phyloP scores from a whole-genome alignment of 371 early-diverging fungal genomes.

The Mortierella sp. region DNA sequence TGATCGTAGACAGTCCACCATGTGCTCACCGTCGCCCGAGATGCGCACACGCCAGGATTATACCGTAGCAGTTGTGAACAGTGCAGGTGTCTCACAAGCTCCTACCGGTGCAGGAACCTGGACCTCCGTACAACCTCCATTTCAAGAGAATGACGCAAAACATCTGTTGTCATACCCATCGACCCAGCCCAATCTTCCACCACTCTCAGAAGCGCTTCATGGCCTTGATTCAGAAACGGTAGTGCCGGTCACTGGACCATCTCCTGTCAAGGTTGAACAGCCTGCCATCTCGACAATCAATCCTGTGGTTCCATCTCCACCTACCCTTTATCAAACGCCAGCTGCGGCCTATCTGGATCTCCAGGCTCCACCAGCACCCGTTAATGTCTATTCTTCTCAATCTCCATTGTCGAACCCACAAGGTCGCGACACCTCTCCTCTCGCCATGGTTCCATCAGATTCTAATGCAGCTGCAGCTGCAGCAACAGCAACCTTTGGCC shows the following conservation, averaged over 20 bases:
- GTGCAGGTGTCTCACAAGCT: constrained; percentile 3
- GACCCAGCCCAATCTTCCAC: neutral
- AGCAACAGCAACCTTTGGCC: constrained; percentile 9
- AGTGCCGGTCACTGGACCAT: no score
- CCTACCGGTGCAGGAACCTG: constrained; percentile 17
- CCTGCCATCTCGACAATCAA: constrained; percentile 7
- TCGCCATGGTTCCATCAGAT: no score
- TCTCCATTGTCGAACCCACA: constrained; percentile 9
- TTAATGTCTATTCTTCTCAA: constrained; percentile 23
- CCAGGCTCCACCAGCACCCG: constrained; percentile 17
- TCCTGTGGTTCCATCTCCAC: constrained; percentile 22
- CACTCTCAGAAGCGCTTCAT: constrained; percentile 40
- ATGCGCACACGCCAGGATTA: constrained; percentile 8
- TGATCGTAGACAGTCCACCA: constrained; percentile 45
- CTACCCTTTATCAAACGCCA: constrained; percentile 24
- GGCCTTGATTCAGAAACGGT: constrained; percentile 4
- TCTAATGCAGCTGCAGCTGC: no score
- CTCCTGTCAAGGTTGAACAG: no score
- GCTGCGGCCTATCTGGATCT: constrained; percentile 35
- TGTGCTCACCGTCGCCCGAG: constrained; percentile 8
- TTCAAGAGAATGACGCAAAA: no score
- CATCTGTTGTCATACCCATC: neutral
- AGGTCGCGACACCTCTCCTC: no score
- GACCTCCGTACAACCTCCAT: constrained; percentile 2
- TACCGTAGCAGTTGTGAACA: neutral